Evolutionary conservation across 2,329 filamentous ascomycete genomes (phyloP).

Genomic region (Ophiostoma quercus): DNA sequence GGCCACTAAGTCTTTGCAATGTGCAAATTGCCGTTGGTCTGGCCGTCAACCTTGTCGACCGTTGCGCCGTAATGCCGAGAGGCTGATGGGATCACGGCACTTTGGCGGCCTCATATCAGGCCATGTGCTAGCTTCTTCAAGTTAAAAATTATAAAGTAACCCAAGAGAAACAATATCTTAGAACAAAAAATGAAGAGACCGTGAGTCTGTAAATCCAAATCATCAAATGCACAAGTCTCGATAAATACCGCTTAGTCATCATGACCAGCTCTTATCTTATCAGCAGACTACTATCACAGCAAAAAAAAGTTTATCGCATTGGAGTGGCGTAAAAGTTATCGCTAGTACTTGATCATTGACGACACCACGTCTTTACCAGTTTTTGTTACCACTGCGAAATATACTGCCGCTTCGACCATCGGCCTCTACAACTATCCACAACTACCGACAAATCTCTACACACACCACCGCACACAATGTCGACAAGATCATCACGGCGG

Average conservation of each 20-base stretch:
- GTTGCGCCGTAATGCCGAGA: neutral
- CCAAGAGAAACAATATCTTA: too few relatives aligned
- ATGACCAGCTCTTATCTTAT: constrained; percentile 1
- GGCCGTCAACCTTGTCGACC: neutral
- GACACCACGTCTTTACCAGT: neutral
- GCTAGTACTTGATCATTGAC: neutral
- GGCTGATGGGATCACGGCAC: neutral
- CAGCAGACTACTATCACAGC: neutral
- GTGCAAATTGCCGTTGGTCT: neutral
- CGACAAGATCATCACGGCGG: constrained; percentile 24
- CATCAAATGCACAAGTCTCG: too few relatives aligned
- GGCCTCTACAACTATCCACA: neutral
- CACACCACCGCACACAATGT: constrained; percentile 22
- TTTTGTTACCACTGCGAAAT: too few relatives aligned
- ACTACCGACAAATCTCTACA: neutral
- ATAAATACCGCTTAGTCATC: neutral
- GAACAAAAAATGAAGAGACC: too few relatives aligned
- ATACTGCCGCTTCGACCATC: neutral
- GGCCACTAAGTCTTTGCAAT: neutral
- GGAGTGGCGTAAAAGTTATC: neutral
- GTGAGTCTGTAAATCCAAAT: too few relatives aligned
- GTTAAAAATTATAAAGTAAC: too few relatives aligned
- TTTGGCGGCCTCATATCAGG: neutral
- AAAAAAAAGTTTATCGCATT: constrained; percentile 21
- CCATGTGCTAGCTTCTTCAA: too few relatives aligned